Evolutionary conservation across 768 basidiomycete genomes (phyloP).

Genomic region (Cystobasidiopsis lactophilus): DNA sequence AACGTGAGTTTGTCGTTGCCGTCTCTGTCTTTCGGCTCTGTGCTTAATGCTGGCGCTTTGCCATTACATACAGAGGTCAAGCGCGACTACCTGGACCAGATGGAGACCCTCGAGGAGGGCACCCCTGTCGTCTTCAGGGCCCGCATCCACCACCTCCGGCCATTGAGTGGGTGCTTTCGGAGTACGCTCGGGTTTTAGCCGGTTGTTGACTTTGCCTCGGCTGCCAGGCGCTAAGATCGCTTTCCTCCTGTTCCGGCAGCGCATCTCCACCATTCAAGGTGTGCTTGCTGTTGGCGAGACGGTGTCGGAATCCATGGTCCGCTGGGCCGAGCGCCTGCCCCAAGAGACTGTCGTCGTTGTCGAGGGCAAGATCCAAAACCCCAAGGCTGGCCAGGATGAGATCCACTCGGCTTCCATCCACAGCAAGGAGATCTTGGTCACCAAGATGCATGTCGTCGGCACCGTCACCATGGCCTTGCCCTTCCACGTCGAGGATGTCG

Average conservation of each 20-base stretch:
- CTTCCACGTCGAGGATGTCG: slow-evolving; percentile 8
- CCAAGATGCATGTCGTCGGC: slow-evolving; percentile 27
- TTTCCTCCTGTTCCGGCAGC: slow-evolving; percentile 74
- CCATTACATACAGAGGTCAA: slow-evolving; percentile 24
- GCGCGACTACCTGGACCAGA: slow-evolving; percentile 41
- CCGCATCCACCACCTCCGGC: slow-evolving; percentile 70
- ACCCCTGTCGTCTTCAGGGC: slow-evolving; percentile 65
- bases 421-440: slow-evolving; percentile 63
- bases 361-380: slow-evolving; percentile 42
- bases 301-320: slow-evolving; percentile 88
- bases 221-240: slow-evolving; percentile 49
- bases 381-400: slow-evolving; percentile 41
- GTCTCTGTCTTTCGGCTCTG: too few relatives aligned
- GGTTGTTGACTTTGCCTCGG: not conserved
- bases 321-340: slow-evolving; percentile 54
- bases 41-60: slow-evolving; percentile 15
- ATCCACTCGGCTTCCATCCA: slow-evolving; percentile 73
- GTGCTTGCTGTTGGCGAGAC: slow-evolving; percentile 46
- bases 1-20: slow-evolving; percentile 39
- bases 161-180: slow-evolving; percentile 29
- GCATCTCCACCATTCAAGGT: slow-evolving; percentile 63
- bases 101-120: slow-evolving; percentile 43
- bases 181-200: too few relatives aligned
- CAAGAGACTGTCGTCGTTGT: slow-evolving; percentile 78
- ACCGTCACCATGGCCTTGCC: slow-evolving; percentile 29